Base-by-base conservation (phyloP, 345 rosid genomes). In the Arabidopsis arenosa region DNA sequence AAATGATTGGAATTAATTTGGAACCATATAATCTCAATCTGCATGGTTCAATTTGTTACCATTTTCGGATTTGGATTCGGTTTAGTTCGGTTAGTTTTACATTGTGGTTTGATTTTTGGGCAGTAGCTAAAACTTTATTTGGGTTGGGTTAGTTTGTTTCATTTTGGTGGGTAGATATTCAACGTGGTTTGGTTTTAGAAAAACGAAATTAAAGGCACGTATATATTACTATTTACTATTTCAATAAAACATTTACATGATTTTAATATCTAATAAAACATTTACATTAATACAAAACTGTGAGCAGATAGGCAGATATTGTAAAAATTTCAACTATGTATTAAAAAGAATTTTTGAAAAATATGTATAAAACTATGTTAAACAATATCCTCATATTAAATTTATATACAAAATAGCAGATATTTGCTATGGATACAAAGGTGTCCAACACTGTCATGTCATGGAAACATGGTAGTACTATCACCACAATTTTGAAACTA, bases 51-150 rank as follows among this genome's bases (percentile, higher is more conserved):
- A 1, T 51, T 64, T 17, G 41, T 7, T 14, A 71, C 30, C 2
- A 11, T 68, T 68, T 62, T 62, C 26, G 57, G 40, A 8, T 69
- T 69, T 55, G 4, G 52, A 23, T 40, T 65, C 5, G 66, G 56
- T 39, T 75, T 56, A 30, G 30, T 55, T 65, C 5, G 15, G 58
- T 55, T 66, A 6, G 44, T 1, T 66, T 41, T 5, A 49, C 4
- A n/a, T n/a, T 56, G 61, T 66, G 51, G 21, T 66, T 55, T 40
- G 57, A 7, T 33, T 45, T 23, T 45, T 47, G 15, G 52, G 23
- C 52, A 47, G 4, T 60, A 48, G 40, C 68, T 28, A 44, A n/a
- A 18, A 0, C 12, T 49, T 51, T 30, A 7, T 64, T 63, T 12
- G 26, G 33, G 9, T 32, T 37, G 40, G 66, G 6, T 47, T 44